Conservation (phyloP, 2,329 filamentous ascomycete genomes). For the Lizonia empirigonia region DNA sequence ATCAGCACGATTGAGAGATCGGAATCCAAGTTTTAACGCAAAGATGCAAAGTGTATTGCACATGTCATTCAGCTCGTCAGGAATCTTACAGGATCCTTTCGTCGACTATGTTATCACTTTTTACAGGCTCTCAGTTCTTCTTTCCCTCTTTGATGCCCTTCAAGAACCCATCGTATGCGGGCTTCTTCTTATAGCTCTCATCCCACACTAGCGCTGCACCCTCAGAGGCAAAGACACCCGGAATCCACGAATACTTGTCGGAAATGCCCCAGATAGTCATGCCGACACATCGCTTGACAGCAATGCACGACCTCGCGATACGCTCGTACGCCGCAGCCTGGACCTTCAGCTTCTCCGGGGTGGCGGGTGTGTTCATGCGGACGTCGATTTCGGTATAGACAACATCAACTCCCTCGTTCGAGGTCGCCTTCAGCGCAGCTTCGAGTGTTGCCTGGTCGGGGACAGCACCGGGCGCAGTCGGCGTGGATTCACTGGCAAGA, state of each 20-base stretch:
- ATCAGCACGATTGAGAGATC: too few species aligned
- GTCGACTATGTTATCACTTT: too few species aligned
- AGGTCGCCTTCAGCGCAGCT: constrained; percentile 58
- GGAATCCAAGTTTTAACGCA: too few species aligned
- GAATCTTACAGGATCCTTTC: too few species aligned
- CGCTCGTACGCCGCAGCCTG: constrained; percentile 57
- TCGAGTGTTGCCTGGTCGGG: constrained; percentile 55
- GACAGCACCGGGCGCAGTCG: constrained; percentile 47
- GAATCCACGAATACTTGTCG: constrained; percentile 51
- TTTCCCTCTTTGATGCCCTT: constrained; percentile 30
- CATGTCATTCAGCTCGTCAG: too few species aligned
- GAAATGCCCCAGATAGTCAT: constrained; percentile 56
- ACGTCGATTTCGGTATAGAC: constrained; percentile 69
- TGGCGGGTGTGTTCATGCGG: constrained; percentile 56
- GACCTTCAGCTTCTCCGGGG: constrained; percentile 48
- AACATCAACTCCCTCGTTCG: constrained; percentile 61
- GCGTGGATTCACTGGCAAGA: constrained; percentile 59
- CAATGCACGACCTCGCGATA: constrained; percentile 47
- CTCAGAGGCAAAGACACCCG: constrained; percentile 45
- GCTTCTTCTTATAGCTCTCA: constrained; percentile 44
- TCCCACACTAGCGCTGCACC: constrained; percentile 46
- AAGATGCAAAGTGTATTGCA: too few species aligned
- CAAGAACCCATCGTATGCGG: constrained; percentile 42
- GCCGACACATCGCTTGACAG: constrained; percentile 46
- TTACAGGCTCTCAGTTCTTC: constrained; percentile 12